Percentiles rank a stretch among this genome's conserved stretches.
These are phyloP conservation scores for Lactuca saligna DNA, from an alignment of 129 eudicot species.

Conservation along the genomic window DNA sequence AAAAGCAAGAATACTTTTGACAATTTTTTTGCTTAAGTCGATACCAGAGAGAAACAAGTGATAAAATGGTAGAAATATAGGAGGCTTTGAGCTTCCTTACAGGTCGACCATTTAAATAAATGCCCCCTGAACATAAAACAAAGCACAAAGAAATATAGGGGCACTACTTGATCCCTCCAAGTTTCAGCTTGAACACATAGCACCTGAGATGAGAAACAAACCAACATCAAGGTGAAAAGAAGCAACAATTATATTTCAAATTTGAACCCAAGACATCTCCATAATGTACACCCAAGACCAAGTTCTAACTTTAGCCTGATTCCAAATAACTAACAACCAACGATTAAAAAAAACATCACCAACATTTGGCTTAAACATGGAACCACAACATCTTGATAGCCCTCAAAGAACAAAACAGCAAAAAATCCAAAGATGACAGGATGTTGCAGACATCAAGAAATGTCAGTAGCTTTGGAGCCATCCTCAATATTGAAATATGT, in stretches of 20 bases:
- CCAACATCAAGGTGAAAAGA: neutral
- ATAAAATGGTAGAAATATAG: too few relatives aligned
- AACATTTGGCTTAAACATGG: slow-evolving; percentile 24
- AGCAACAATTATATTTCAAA: slow-evolving; percentile 26
- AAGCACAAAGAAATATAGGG: too few relatives aligned
- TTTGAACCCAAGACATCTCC: slow-evolving; percentile 19
- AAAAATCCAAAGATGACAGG: slow-evolving; percentile 15
- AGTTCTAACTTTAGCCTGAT: slow-evolving; percentile 11
- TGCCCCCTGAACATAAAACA: too few relatives aligned
- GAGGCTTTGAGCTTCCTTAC: too few relatives aligned
- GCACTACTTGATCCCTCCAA: too few relatives aligned
- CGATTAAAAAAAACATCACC: slow-evolving; percentile 20
- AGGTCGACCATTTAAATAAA: too few relatives aligned
- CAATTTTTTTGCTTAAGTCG: too few relatives aligned
- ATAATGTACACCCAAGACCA: slow-evolving; percentile 30
- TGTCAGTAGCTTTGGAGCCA: slow-evolving; percentile 13
- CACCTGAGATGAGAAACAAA: neutral
- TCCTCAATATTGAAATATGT: slow-evolving; percentile 21
- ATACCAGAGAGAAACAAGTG: too few relatives aligned
- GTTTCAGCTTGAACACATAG: too few relatives aligned
- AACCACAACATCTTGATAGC: slow-evolving; percentile 14
- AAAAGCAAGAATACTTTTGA: too few relatives aligned
- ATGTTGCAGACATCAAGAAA: slow-evolving; percentile 14
- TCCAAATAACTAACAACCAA: slow-evolving; percentile 24
- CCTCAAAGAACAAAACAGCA: slow-evolving; percentile 9